phyloP scores from a whole-genome alignment of 73 alveolate genomes.

The Symbiodinium natans region DNA sequence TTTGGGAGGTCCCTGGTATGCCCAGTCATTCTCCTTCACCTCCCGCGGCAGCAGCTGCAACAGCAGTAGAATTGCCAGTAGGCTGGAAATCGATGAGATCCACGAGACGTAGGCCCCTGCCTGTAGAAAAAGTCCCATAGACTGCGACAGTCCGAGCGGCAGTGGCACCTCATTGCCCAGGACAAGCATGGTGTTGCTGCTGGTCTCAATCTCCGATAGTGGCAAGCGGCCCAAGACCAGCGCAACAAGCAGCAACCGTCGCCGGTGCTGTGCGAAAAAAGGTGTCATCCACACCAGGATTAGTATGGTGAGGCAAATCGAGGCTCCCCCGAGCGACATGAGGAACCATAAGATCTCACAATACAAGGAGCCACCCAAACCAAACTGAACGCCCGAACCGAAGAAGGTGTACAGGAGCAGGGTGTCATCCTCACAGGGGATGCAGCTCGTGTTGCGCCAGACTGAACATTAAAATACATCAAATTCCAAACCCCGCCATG shows the following conservation, averaged over 20 bases:
- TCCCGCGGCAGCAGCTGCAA: constrained; percentile 24
- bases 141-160: constrained; percentile 57
- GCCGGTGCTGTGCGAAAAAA: constrained; percentile 31
- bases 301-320: not conserved
- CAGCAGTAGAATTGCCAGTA: constrained; percentile 39
- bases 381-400: constrained; percentile 64
- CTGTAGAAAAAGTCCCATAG: constrained; percentile 37
- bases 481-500: no score
- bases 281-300: constrained; percentile 84
- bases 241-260: constrained; percentile 35
- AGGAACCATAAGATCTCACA: constrained; percentile 79
- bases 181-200: constrained; percentile 72
- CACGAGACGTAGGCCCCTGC: constrained; percentile 60
- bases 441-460: no score
- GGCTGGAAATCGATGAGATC: constrained; percentile 44
- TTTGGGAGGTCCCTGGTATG: not conserved
- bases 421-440: constrained; percentile 32
- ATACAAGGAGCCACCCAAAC: constrained; percentile 71
- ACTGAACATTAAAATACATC: no score
- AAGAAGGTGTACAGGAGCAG: constrained; percentile 71
- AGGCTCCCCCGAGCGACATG: constrained; percentile 29
- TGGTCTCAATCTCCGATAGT: constrained; percentile 78
- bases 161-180: constrained; percentile 37
- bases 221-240: constrained; percentile 80
- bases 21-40: not conserved